Percentiles rank a stretch among this genome's conserved stretches.
phyloP scores from a whole-genome alignment of 177 flowering plant genomes.

The Tripterygium wilfordii region DNA sequence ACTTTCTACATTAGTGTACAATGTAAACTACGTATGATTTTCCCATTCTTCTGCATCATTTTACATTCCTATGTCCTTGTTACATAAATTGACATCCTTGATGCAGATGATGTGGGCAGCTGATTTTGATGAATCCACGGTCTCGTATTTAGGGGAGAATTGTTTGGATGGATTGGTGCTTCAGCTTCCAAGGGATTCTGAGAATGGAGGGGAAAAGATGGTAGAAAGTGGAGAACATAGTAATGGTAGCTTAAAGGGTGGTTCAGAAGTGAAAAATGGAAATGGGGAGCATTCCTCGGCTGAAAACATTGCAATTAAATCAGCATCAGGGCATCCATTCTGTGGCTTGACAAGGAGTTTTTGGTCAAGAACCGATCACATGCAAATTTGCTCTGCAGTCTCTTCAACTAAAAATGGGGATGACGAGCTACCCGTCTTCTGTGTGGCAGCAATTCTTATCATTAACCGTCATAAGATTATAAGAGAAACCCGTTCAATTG shows the following conservation, averaged over 20 bases:
- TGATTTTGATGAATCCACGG: conserved; percentile 66
- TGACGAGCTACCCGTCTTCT: conserved; percentile 75
- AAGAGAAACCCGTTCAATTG: conserved; percentile 67
- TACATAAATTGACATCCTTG: too few species aligned
- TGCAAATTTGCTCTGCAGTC: conserved; percentile 26
- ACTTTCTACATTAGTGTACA: too few species aligned
- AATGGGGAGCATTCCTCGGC: conserved; percentile 24
- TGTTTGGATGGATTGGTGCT: conserved; percentile 61
- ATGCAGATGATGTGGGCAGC: conserved; percentile 97
- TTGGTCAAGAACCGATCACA: conserved; percentile 53
- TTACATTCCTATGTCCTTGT: too few species aligned
- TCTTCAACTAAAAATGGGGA: conserved; percentile 49
- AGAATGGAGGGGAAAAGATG: conserved; percentile 24
- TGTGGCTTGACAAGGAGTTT: conserved; percentile 76
- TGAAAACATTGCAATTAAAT: conserved; percentile 33
- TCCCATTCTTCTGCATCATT: too few species aligned
- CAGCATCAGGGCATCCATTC: conserved; percentile 42
- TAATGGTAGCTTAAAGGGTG: conserved; percentile 29
- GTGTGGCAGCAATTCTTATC: conserved; percentile 82
- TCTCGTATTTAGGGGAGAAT: conserved; percentile 42
- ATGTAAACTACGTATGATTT: too few species aligned
- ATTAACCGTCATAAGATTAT: conserved; percentile 70
- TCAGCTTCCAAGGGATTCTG: conserved; percentile 45
- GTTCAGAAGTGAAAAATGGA: conserved; percentile 26
- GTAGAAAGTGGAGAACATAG: conserved; percentile 31